phyloP scores from a whole-genome alignment of 1,139 yeast species.

The Taphrina flavorubra region DNA sequence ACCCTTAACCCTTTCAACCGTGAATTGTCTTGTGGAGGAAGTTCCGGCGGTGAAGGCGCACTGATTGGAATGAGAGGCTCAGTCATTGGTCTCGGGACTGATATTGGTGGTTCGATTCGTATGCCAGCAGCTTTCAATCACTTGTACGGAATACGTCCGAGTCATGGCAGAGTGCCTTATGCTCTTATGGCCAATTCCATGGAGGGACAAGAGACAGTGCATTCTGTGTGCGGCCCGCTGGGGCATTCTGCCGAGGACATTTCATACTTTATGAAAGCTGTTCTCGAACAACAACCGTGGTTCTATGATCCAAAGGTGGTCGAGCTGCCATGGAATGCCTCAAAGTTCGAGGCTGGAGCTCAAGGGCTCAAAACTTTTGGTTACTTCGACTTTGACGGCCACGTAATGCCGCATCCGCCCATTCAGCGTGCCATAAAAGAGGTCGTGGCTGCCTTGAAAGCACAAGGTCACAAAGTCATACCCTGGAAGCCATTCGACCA shows the following conservation, averaged over 20 bases:
- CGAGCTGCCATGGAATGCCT: conserved; percentile 59
- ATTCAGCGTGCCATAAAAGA: conserved; percentile 57
- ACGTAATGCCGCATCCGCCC: conserved; percentile 65
- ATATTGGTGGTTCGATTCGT: conserved; percentile 67
- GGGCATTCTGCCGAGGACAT: conserved; percentile 61
- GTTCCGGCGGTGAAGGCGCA: conserved; percentile 65
- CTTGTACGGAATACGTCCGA: conserved; percentile 58
- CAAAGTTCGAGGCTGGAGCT: conserved; percentile 49
- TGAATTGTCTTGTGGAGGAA: conserved; percentile 59
- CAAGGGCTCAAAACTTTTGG: conserved; percentile 42
- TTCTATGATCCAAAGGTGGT: conserved; percentile 58
- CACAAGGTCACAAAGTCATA: conserved; percentile 57
- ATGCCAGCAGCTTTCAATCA: conserved; percentile 62
- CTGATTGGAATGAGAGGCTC: conserved; percentile 58
- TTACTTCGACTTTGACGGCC: conserved; percentile 57
- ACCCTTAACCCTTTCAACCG: conserved; percentile 58
- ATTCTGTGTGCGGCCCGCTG: conserved; percentile 57
- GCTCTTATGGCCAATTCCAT: conserved; percentile 50
- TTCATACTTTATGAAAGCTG: conserved; percentile 60
- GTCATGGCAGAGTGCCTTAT: conserved; percentile 56
- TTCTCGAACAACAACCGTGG: conserved; percentile 64
- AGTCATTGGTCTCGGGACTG: conserved; percentile 61
- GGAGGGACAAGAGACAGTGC: conserved; percentile 54
- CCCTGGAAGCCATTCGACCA: conserved; percentile 54
- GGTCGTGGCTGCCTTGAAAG: conserved; percentile 54